These are phyloP conservation scores for Metschnikowia kofuensis DNA, from an alignment of 805 yeast genomes.

Conservation along the genomic window DNA sequence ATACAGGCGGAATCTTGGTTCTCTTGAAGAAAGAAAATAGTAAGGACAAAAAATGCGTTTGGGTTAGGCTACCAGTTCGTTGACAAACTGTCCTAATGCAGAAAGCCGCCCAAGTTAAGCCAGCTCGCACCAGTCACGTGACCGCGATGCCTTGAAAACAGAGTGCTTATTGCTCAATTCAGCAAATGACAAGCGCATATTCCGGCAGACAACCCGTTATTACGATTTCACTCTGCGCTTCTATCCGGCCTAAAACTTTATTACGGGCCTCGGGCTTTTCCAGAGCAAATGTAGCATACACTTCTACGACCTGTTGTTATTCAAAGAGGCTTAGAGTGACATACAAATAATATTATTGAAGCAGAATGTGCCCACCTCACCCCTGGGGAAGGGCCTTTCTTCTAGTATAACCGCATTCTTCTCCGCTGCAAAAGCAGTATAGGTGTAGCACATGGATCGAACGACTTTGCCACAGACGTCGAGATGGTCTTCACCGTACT, in stretches of 20 bases:
- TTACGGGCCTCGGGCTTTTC: too few species aligned
- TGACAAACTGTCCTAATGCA: conserved; percentile 4
- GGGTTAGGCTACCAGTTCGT: neutral
- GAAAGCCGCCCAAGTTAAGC: neutral
- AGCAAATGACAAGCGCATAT: conserved; percentile 2
- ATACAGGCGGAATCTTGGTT: neutral
- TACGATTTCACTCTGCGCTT: neutral
- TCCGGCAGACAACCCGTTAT: conserved; percentile 3
- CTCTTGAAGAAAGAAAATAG: neutral
- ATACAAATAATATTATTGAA: neutral
- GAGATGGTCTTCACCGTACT: neutral
- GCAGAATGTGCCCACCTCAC: too few species aligned
- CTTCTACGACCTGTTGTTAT: neutral
- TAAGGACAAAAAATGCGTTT: neutral
- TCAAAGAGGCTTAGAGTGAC: too few species aligned
- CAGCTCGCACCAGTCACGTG: conserved; percentile 2
- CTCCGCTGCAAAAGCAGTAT: conserved; percentile 5
- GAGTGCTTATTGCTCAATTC: neutral
- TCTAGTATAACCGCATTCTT: conserved; percentile 10
- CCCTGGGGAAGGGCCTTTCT: too few species aligned
- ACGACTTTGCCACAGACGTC: neutral
- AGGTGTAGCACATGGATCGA: conserved; percentile 10
- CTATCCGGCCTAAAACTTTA: neutral
- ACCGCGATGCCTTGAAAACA: neutral
- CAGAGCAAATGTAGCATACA: neutral